Evolutionary conservation across 257 asterid genomes (phyloP), one percentile per base, ranked within the genome.

Genomic region (Lycium ferocissimum): DNA sequence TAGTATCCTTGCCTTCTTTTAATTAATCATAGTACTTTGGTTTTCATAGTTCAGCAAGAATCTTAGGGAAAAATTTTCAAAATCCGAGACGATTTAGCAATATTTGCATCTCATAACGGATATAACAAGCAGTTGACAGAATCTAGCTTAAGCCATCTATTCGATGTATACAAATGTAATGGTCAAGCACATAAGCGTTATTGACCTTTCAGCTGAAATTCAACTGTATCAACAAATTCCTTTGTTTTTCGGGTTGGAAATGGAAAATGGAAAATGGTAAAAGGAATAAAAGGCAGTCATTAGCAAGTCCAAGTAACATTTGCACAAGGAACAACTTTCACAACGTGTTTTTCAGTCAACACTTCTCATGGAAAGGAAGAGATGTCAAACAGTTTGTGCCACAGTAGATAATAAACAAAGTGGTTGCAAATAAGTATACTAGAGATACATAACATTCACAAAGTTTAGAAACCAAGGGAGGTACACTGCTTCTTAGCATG

Each of bases 401-500:
- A 45, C 45, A 72, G 38, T 45, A 72, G 82, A 76, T 54, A 53
- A 76, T 53, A 76, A 51, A 14, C 43, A 76, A 49, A 75, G 7
- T 76, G 63, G 47, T 76, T 53, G 62, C 82, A 26, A 49, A 76
- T 76, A 26, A 51, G 82, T 76, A 26, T 43, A 53, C 65, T 22
- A 51, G 13, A 51, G 47, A 51, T 76, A 14, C 82, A 76, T 15
- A 75, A 51, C 63, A 76, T 51, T 90, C 85, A 76, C 63, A 51
- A 51, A 10, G 82, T 53, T 53, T 51, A 94, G 53, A 90, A 86
- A 54, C 92, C 93, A 54, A 92, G 92, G 87, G 91, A 93, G 37
- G 95, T 87, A 83, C 94, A 93, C 84, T 94, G 98, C 91, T 92
- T 94, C 86, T 92, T 87, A 20, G 94, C 97, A 56, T 94, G 97